Evolutionary conservation across 805 yeast genomes (phyloP).

Genomic region (Pachysolen tannophilus): DNA sequence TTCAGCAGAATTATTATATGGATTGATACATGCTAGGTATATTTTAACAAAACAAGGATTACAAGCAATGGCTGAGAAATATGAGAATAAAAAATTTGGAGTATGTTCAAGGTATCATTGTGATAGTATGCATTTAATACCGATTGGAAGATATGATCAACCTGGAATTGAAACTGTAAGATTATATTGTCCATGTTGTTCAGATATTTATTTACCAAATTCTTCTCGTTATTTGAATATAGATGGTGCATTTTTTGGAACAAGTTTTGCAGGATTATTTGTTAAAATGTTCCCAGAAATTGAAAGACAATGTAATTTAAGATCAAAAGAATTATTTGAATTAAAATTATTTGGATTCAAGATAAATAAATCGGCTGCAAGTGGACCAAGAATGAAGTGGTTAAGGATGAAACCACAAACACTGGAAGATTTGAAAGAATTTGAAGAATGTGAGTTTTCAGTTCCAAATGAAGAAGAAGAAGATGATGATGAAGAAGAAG

Average conservation of each 20-base stretch:
- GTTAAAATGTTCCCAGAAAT: slow-evolving; percentile 88
- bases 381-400: slow-evolving; percentile 98
- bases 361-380: slow-evolving; percentile 60
- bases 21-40: slow-evolving; percentile 88
- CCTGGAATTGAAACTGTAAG: slow-evolving; percentile 91
- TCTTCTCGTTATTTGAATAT: slow-evolving; percentile 80
- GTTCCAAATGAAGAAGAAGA: slow-evolving; percentile 35
- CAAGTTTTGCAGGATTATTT: slow-evolving; percentile 89
- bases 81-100: slow-evolving; percentile 84
- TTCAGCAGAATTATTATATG: slow-evolving; percentile 87
- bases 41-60: slow-evolving; percentile 85
- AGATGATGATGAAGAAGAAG: slow-evolving; percentile 20
- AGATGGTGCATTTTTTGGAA: slow-evolving; percentile 97
- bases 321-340: slow-evolving; percentile 53
- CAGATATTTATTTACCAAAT: slow-evolving; percentile 82
- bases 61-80: slow-evolving; percentile 88
- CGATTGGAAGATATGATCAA: slow-evolving; percentile 85
- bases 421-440: slow-evolving; percentile 54
- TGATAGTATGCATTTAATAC: slow-evolving; percentile 82
- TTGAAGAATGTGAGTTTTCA: slow-evolving; percentile 53
- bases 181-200: slow-evolving; percentile 90
- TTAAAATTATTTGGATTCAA: slow-evolving; percentile 84
- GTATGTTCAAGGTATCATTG: slow-evolving; percentile 86
- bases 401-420: slow-evolving; percentile 69
- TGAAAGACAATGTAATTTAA: slow-evolving; percentile 61